Conservation (phyloP, 1,284 basidiomycete species). For the Coriolopsis trogii region DNA sequence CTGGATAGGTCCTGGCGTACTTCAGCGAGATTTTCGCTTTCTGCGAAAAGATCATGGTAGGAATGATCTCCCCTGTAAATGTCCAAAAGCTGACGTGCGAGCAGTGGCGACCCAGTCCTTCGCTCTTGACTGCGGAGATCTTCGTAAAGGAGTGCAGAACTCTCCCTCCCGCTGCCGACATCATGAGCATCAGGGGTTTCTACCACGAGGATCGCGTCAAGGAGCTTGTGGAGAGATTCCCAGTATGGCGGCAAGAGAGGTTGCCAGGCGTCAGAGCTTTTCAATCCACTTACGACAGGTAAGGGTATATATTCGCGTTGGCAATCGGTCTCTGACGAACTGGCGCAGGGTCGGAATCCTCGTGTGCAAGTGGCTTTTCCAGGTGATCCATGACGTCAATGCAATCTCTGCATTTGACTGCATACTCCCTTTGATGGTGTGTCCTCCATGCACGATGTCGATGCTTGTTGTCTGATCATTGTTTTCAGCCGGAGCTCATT, state of each 20-base stretch:
- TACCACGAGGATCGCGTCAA: slow-evolving; percentile 63
- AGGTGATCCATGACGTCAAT: slow-evolving; percentile 73
- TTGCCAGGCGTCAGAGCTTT: slow-evolving; percentile 75
- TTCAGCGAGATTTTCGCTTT: slow-evolving; percentile 78
- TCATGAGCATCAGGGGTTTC: slow-evolving; percentile 76
- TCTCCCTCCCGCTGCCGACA: slow-evolving; percentile 59
- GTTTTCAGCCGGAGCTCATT: slow-evolving; percentile 65
- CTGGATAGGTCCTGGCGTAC: slow-evolving; percentile 69
- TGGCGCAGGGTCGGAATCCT: slow-evolving; percentile 56
- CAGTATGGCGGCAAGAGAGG: slow-evolving; percentile 69
- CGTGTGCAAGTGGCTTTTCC: slow-evolving; percentile 78
- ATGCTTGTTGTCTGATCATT: neutral
- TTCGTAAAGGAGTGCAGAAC: slow-evolving; percentile 76
- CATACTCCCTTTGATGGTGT: slow-evolving; percentile 76
- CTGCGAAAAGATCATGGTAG: slow-evolving; percentile 73
- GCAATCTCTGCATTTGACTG: slow-evolving; percentile 80
- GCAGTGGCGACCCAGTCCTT: slow-evolving; percentile 67
- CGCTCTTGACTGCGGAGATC: slow-evolving; percentile 66
- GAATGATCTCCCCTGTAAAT: slow-evolving; percentile 6
- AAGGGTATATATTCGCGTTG: slow-evolving; percentile 25
- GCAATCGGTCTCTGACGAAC: slow-evolving; percentile 1
- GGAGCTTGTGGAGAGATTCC: slow-evolving; percentile 65
- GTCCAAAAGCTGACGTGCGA: neutral
- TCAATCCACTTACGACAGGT: slow-evolving; percentile 84
- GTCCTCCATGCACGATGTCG: neutral